A percentile compares a stretch with the other conserved stretches of the same genome.
Conservation (phyloP, 2,329 filamentous ascomycete genomes). For the Penicillium oxalicum region DNA sequence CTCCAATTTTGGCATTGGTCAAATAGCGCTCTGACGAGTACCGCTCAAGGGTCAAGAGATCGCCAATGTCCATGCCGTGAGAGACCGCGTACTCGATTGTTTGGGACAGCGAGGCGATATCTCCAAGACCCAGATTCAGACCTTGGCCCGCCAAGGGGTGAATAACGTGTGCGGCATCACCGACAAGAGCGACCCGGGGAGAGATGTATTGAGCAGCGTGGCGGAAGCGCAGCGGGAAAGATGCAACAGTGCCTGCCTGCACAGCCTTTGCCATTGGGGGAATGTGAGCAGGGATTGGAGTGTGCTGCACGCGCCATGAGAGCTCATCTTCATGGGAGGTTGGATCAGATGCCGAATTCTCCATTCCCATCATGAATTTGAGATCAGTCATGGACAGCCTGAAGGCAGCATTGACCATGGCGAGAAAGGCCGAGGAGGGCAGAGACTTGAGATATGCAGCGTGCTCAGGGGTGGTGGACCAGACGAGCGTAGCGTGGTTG, state of each 20-base stretch:
- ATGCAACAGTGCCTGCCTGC: conserved; percentile 74
- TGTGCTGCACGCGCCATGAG: conserved; percentile 74
- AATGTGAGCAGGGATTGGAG: conserved; percentile 49
- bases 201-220: conserved; percentile 92
- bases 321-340: conserved; percentile 65
- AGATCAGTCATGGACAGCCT: conserved; percentile 73
- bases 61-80: conserved; percentile 84
- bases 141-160: conserved; percentile 94
- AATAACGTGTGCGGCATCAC: conserved; percentile 90
- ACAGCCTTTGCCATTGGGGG: conserved; percentile 65
- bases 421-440: conserved; percentile 64
- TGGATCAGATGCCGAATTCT: conserved; percentile 28
- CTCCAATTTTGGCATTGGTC: conserved; percentile 71
- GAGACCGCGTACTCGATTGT: conserved; percentile 70
- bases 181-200: conserved; percentile 84
- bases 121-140: conserved; percentile 85
- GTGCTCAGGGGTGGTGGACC: conserved; percentile 81
- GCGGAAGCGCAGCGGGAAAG: conserved; percentile 83
- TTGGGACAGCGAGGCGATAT: conserved; percentile 71
- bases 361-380: conserved; percentile 68
- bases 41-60: conserved; percentile 67
- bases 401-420: conserved; percentile 92
- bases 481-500: conserved; percentile 78
- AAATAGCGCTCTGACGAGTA: conserved; percentile 79
- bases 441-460: conserved; percentile 75